Evolutionary conservation across 768 basidiomycete species (phyloP).

Genomic region (Kwoniella bestiolae): DNA sequence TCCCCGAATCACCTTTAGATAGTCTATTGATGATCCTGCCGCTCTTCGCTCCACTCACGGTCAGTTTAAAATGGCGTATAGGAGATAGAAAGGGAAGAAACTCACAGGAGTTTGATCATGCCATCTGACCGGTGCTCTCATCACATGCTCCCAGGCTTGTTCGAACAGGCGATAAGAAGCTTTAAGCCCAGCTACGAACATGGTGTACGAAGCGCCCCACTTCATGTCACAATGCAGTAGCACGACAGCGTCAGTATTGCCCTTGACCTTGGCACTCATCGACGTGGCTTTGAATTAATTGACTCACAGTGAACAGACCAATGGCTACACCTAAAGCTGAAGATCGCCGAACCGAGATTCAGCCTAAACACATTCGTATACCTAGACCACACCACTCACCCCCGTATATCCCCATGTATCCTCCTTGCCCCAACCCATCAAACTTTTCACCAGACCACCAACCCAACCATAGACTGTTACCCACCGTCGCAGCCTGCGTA

Average conservation of each 20-base stretch:
- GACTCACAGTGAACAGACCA: slow-evolving; percentile 32
- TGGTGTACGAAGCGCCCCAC: slow-evolving; percentile 41
- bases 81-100: no score
- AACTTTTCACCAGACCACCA: slow-evolving; percentile 72
- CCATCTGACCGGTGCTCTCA: slow-evolving; percentile 69
- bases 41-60: slow-evolving; percentile 17
- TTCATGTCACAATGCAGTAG: not conserved
- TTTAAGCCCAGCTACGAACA: slow-evolving; percentile 52
- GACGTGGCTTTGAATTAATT: not conserved
- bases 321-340: slow-evolving; percentile 38
- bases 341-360: no score
- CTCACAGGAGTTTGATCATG: slow-evolving; percentile 67
- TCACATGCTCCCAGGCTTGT: slow-evolving; percentile 64
- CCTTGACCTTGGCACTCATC: no score
- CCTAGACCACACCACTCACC: no score
- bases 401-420: slow-evolving; percentile 70
- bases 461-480: slow-evolving; percentile 71
- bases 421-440: slow-evolving; percentile 63
- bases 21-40: slow-evolving; percentile 56
- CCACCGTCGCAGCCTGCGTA: slow-evolving; percentile 65
- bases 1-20: slow-evolving; percentile 63
- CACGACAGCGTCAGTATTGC: no score
- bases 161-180: slow-evolving; percentile 64
- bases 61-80: no score
- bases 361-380: no score